These are phyloP conservation scores for Eruca vesicaria DNA, from an alignment of 441 rosid genomes.

Conservation along the genomic window DNA sequence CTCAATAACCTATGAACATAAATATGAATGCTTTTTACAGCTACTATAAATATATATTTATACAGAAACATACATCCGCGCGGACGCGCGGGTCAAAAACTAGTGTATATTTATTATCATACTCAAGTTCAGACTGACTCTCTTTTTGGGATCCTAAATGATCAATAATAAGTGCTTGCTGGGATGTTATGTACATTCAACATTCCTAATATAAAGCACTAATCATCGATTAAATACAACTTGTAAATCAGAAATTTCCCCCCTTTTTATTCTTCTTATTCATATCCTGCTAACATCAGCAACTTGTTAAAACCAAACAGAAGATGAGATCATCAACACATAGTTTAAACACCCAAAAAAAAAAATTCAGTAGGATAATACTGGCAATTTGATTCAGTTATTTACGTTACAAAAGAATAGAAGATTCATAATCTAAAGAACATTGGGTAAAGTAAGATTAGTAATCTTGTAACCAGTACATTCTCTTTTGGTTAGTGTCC, in stretches of 20 bases:
- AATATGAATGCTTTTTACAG: no score
- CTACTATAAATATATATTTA: no score
- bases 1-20: no score
- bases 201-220: not conserved
- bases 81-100: no score
- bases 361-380: not conserved
- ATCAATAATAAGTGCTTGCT: not conserved
- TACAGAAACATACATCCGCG: no score
- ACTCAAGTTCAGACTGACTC: not conserved
- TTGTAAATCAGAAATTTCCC: not conserved
- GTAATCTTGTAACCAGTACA: slow-evolving; percentile 24
- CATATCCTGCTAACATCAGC: not conserved
- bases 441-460: slow-evolving; percentile 30
- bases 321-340: not conserved
- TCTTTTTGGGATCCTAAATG: not conserved
- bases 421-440: slow-evolving; percentile 42
- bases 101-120: not conserved
- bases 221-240: not conserved
- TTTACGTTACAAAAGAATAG: no score
- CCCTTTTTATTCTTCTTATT: not conserved
- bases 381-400: not conserved
- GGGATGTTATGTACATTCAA: not conserved
- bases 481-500: slow-evolving; percentile 28
- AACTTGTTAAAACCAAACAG: not conserved
- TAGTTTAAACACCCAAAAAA: not conserved